Evolutionary conservation across 2,329 filamentous ascomycete genomes (phyloP).

Genomic region (Diaporthe amygdali): DNA sequence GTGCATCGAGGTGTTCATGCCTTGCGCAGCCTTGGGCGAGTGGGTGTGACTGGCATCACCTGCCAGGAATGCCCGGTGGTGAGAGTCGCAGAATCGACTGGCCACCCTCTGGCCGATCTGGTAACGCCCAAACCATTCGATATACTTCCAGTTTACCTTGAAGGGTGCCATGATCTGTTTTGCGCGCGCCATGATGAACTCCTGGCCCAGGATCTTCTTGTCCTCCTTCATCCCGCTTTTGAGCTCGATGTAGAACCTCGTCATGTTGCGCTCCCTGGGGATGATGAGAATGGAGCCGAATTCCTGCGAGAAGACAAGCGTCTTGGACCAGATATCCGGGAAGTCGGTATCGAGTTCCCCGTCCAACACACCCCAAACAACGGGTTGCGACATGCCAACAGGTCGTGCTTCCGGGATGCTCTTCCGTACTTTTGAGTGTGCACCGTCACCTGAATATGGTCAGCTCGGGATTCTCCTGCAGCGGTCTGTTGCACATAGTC

Average conservation of each 20-base stretch:
- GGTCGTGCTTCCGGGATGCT: slow-evolving; percentile 48
- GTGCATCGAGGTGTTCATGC: slow-evolving; percentile 45
- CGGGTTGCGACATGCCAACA: slow-evolving; percentile 40
- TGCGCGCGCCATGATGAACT: slow-evolving; percentile 63
- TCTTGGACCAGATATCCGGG: slow-evolving; percentile 65
- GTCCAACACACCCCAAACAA: slow-evolving; percentile 63
- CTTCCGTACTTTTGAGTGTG: slow-evolving; percentile 58
- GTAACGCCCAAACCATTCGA: slow-evolving; percentile 64
- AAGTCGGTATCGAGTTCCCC: slow-evolving; percentile 64
- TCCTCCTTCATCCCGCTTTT: slow-evolving; percentile 31
- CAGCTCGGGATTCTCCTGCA: slow-evolving; percentile 13
- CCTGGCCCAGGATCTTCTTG: slow-evolving; percentile 44
- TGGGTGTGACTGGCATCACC: slow-evolving; percentile 68
- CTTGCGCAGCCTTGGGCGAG: slow-evolving; percentile 62
- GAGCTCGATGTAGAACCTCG: slow-evolving; percentile 45
- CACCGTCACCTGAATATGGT: slow-evolving; percentile 48
- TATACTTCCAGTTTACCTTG: slow-evolving; percentile 42
- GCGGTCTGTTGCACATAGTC: neutral
- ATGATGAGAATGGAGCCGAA: slow-evolving; percentile 65
- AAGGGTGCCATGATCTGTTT: slow-evolving; percentile 49
- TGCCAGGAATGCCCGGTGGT: slow-evolving; percentile 59
- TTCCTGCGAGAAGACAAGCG: slow-evolving; percentile 57
- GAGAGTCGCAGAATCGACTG: slow-evolving; percentile 58
- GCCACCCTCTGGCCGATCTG: slow-evolving; percentile 64
- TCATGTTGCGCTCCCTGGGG: slow-evolving; percentile 63